A percentile compares a stretch with the other conserved stretches of the same genome.
Evolutionary conservation across 2,329 filamentous ascomycete species (phyloP).

Genomic region (Sarocladium kiliense): DNA sequence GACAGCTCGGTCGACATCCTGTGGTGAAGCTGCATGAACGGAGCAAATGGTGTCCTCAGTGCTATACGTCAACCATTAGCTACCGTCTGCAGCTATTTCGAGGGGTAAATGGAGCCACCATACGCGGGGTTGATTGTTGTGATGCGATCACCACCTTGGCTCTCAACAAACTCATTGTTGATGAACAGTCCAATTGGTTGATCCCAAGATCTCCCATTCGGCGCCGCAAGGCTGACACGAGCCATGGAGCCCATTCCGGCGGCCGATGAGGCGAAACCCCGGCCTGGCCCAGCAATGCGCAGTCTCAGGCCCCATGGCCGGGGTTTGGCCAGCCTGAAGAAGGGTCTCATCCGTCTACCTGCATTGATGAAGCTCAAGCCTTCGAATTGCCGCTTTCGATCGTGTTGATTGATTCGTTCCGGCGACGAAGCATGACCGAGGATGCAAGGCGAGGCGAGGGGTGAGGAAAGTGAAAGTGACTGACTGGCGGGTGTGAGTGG

Average conservation of each 20-base stretch:
- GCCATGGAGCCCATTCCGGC: background rate
- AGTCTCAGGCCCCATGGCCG: background rate
- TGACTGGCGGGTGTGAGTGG: no score
- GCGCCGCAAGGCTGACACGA: slow-evolving; percentile 51
- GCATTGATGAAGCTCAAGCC: no score
- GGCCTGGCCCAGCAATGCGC: background rate
- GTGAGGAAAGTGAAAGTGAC: background rate
- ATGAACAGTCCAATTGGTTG: slow-evolving; percentile 79
- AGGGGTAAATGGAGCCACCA: background rate
- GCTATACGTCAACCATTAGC: slow-evolving; percentile 17
- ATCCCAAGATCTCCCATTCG: slow-evolving; percentile 67
- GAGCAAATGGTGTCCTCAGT: slow-evolving; percentile 63
- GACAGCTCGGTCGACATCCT: slow-evolving; percentile 67
- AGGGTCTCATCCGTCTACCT: background rate
- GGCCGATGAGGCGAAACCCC: background rate
- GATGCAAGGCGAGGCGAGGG: background rate
- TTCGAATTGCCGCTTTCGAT: background rate
- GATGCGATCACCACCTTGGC: slow-evolving; percentile 59
- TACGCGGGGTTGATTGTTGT: slow-evolving; percentile 66
- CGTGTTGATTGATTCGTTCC: background rate
- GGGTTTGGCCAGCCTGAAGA: background rate
- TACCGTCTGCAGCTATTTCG: background rate
- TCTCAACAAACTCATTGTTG: slow-evolving; percentile 73
- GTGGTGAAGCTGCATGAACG: slow-evolving; percentile 61
- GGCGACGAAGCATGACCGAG: no score